Evolutionary conservation across 2,329 filamentous ascomycete species (phyloP), one percentile per base, ranked within the genome.

Genomic region (Tolypocladium album): DNA sequence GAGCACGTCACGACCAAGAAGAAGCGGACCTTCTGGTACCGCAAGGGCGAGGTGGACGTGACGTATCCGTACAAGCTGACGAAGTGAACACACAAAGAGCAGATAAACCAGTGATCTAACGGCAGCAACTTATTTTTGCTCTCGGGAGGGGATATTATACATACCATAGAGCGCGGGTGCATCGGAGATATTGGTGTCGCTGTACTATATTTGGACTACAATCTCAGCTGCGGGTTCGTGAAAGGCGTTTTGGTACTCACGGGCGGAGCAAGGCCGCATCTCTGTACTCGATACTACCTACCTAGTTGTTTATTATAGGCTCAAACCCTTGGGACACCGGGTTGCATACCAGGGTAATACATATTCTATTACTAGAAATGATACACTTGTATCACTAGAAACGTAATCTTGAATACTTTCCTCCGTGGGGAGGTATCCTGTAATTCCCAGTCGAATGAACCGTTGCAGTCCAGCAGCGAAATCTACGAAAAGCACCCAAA

Each of bases 1-100:
- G 94, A 97, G 80, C 92, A 99, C 76, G 78, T 84, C 52, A 78
- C 81, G 20, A 96, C 83, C 61, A 97, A 96, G 82, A 95, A 91
- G 83, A 90, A 88, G 82, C 88, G 87, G 71, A 91, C 92, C 79
- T 85, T 97, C 65, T 95, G 88, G 84, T 79, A 90, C 69, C 85
- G 89, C 69, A 96, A 94, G 80, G 74, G 72, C 27, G 89, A 91
- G 71, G 89, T 92, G 71, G 82, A 86, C 59, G 78, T 92, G 24
- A 79, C 77, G 62, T 87, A 86, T 60, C 85, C 85, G 1, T 88
- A 78, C 66, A 84, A 82, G 72, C 59, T 68, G 57, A 39, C 65
- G 50, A 34, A 20, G 31, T 42, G 66, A 67, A 56, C 55, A 55
- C 55, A 40, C 15, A 4, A 52, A 11, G 34, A 17, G n/a, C 50